phyloP scores from a whole-genome alignment of 371 early-diverging fungal genomes.

The Syncephalastrum monosporum region DNA sequence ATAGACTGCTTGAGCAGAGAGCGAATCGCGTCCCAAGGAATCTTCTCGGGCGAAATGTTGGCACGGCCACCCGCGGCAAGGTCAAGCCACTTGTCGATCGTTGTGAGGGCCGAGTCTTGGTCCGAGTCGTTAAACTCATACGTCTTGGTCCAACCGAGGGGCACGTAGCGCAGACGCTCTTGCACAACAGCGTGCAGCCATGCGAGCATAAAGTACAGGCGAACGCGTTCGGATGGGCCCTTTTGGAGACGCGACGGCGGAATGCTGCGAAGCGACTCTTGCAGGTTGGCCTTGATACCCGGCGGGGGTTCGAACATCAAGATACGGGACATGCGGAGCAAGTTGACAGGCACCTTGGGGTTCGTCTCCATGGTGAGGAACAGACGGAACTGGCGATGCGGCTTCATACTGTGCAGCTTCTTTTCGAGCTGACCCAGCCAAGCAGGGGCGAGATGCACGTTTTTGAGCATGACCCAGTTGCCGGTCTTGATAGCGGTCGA shows the following conservation, averaged over 20 bases:
- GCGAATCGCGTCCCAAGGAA: constrained; percentile 95
- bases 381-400: constrained; percentile 84
- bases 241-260: constrained; percentile 56
- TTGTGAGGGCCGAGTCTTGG: constrained; percentile 85
- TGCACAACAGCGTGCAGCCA: constrained; percentile 96
- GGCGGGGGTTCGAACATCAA: constrained; percentile 96
- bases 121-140: constrained; percentile 99
- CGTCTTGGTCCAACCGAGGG: constrained; percentile 95
- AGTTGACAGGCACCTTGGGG: constrained; percentile 92
- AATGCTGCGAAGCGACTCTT: constrained; percentile 78
- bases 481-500: constrained; percentile 81
- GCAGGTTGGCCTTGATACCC: constrained; percentile 93
- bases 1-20: constrained; percentile 86
- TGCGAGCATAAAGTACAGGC: constrained; percentile 92
- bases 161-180: constrained; percentile 95
- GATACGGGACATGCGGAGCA: constrained; percentile 88
- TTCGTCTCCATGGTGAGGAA: constrained; percentile 98
- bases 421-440: constrained; percentile 97
- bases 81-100: constrained; percentile 91
- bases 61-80: constrained; percentile 76
- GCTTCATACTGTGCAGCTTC: constrained; percentile 82
- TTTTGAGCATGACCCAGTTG: constrained; percentile 96
- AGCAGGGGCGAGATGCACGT: constrained; percentile 91
- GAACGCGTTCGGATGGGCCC: constrained; percentile 84
- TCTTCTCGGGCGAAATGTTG: constrained; percentile 91